Percentiles rank a stretch among this genome's conserved stretches.
phyloP scores from a whole-genome alignment of 768 basidiomycete genomes.

The Macrocybe gigantea region DNA sequence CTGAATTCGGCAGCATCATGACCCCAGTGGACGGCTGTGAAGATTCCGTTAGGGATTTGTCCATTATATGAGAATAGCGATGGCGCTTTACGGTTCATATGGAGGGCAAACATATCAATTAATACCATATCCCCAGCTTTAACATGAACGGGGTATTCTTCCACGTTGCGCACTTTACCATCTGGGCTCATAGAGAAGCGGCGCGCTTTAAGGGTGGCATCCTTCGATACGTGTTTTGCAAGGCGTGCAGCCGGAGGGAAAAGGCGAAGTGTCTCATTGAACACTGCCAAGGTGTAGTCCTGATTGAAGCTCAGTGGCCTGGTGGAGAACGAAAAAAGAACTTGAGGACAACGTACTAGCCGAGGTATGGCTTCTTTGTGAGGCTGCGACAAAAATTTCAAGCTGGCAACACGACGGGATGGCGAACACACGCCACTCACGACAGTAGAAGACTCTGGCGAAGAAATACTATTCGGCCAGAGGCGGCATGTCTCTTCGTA shows the following conservation, averaged over 20 bases:
- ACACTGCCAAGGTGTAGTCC: constrained; percentile 36
- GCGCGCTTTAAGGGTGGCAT: constrained; percentile 27
- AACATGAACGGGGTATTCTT: constrained; percentile 27
- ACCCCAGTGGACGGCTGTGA: constrained; percentile 44
- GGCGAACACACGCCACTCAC: constrained; percentile 1
- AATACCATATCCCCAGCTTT: constrained; percentile 31
- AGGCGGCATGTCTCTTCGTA: constrained; percentile 31
- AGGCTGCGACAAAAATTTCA: constrained; percentile 18
- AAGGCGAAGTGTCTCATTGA: constrained; percentile 41
- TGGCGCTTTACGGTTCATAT: constrained; percentile 35
- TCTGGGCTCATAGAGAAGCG: constrained; percentile 20
- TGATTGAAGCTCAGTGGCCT: constrained; percentile 8
- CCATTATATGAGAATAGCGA: background rate
- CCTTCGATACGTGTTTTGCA: constrained; percentile 23
- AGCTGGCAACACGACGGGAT: background rate
- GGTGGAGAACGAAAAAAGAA: background rate
- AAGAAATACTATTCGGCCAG: constrained; percentile 33
- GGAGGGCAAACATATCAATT: constrained; percentile 36
- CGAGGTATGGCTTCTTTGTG: constrained; percentile 32
- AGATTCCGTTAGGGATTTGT: background rate
- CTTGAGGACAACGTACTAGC: constrained; percentile 18
- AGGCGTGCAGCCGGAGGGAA: constrained; percentile 33
- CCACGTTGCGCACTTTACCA: constrained; percentile 15
- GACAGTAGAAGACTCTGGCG: constrained; percentile 20
- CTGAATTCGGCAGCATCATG: constrained; percentile 36